Base-by-base conservation (phyloP, 306 rosid species). In the Castanea sativa region DNA sequence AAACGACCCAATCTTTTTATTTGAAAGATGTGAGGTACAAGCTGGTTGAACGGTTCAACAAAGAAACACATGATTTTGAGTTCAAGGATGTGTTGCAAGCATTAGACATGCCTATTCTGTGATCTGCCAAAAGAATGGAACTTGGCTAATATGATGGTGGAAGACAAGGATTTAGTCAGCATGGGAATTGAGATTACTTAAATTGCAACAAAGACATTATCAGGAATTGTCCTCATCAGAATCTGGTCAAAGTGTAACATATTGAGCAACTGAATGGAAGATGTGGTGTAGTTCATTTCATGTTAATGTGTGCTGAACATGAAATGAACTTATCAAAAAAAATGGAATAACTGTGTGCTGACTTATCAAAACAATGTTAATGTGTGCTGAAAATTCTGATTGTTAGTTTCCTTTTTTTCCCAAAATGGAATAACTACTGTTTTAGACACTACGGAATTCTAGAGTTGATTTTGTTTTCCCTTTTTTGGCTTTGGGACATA, bases 71-170 rank as follows among this genome's bases (percentile, higher is more conserved):
- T 19, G 99, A 92, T 41, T 95, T 95, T 68, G 98, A 95, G 86
- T 95, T 92, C 81, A 95, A 91, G 84, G 98, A 95, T 79, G 96
- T 95, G 71, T 82, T 95, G 80, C 94, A 85, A 86, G 91, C 88
- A 9, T 76, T 95, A 82, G 91, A 90, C 71, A 91, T 92, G 92
- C 97, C 99, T 29, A 77, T 69, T 69, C 49, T 91, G 73, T 92
- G 86, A 90, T 74, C 79, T 78, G 13, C 71, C 61, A 14, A 23
- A 16, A 18, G 71, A 18, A 68, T 19, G 72, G 52, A 29, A 29
- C 32, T 29, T 29, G 32, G 32, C 32, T 29, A 29, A 29, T 2
- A 29, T 29, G 3, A 29, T 29, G 32, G 32, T 33, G 15, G 9
- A 38, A 68, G 45, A 68, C 25, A 33, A 67, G 49, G 72, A n/a